phyloP scores from a whole-genome alignment of 2,329 filamentous ascomycete genomes.

The Hypoxylon sp. region DNA sequence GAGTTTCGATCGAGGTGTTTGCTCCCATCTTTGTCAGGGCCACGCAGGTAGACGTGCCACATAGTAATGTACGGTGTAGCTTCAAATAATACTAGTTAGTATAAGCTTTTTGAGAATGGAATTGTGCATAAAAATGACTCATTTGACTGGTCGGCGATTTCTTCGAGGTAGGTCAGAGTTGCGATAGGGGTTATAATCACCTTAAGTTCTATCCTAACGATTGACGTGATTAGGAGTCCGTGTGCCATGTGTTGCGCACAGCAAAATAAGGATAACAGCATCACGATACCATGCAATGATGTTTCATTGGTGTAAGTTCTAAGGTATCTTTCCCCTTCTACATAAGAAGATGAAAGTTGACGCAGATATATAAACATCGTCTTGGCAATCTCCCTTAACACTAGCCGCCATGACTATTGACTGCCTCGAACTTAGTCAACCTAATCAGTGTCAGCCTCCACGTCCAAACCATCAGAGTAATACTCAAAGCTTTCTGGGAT shows the following conservation, averaged over 20 bases:
- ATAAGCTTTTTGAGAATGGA: slow-evolving; percentile 12
- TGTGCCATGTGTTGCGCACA: not conserved
- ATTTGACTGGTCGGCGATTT: slow-evolving; percentile 10
- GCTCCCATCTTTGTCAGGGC: slow-evolving; percentile 21
- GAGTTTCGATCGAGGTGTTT: slow-evolving; percentile 22
- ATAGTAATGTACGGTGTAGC: slow-evolving; percentile 18
- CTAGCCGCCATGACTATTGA: no score
- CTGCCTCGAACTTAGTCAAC: no score
- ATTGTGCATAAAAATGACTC: not conserved
- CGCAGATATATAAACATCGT: not conserved
- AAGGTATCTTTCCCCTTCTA: not conserved
- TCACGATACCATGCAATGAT: not conserved
- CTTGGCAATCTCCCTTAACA: not conserved
- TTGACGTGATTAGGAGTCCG: not conserved
- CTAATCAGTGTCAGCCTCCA: slow-evolving; percentile 5
- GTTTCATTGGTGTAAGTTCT: not conserved
- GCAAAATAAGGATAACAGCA: not conserved
- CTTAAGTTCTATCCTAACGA: not conserved
- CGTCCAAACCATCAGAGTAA: slow-evolving; percentile 46
- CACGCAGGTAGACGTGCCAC: slow-evolving; percentile 28
- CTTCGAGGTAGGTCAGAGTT: slow-evolving; percentile 2
- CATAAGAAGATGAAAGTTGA: not conserved
- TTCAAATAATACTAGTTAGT: slow-evolving; percentile 15
- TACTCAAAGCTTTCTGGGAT: slow-evolving; percentile 46
- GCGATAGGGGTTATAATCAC: not conserved